Percentiles rank a stretch among this genome's conserved stretches.
phyloP scores from a whole-genome alignment of 768 basidiomycete genomes.

The Hydnomerulius pinastri region DNA sequence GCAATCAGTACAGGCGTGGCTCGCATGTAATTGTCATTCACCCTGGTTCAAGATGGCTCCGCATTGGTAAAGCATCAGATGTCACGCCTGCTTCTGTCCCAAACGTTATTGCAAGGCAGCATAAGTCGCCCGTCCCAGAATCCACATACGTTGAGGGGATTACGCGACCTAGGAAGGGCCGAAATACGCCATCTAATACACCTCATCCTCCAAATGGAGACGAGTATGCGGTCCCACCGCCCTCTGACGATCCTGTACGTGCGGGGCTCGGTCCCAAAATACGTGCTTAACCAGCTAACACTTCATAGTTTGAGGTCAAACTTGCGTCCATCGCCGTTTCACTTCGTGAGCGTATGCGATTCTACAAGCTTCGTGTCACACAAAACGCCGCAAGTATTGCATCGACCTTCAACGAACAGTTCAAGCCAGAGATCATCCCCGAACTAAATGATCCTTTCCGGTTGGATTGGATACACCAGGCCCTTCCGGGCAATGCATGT shows the following conservation, averaged over 20 bases:
- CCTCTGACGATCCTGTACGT: slow-evolving; percentile 67
- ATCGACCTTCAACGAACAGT: slow-evolving; percentile 78
- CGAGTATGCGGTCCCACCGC: slow-evolving; percentile 48
- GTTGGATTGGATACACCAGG: slow-evolving; percentile 78
- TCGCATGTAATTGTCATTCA: slow-evolving; percentile 80
- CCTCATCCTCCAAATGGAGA: slow-evolving; percentile 39
- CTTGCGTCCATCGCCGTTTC: slow-evolving; percentile 70
- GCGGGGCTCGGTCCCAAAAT: background rate
- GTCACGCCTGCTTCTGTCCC: slow-evolving; percentile 69
- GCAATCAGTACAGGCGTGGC: slow-evolving; percentile 56
- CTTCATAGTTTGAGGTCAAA: slow-evolving; percentile 69
- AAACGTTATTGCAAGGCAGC: slow-evolving; percentile 73
- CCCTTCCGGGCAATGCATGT: slow-evolving; percentile 44
- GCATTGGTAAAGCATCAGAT: slow-evolving; percentile 77
- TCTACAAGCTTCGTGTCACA: slow-evolving; percentile 79
- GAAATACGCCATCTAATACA: slow-evolving; percentile 20
- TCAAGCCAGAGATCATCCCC: slow-evolving; percentile 82
- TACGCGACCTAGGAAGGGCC: slow-evolving; percentile 51
- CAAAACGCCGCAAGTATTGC: slow-evolving; percentile 71
- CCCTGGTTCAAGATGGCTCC: slow-evolving; percentile 71
- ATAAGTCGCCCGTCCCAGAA: slow-evolving; percentile 44
- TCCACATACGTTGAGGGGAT: slow-evolving; percentile 52
- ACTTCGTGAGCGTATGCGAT: slow-evolving; percentile 80
- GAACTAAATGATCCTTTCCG: slow-evolving; percentile 82
- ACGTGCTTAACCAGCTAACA: slow-evolving; percentile 2